A percentile compares a stretch with the other conserved stretches of the same genome.
These are phyloP conservation scores for Prototheca cutis DNA, from an alignment of 163 green algal species.

Conservation along the genomic window DNA sequence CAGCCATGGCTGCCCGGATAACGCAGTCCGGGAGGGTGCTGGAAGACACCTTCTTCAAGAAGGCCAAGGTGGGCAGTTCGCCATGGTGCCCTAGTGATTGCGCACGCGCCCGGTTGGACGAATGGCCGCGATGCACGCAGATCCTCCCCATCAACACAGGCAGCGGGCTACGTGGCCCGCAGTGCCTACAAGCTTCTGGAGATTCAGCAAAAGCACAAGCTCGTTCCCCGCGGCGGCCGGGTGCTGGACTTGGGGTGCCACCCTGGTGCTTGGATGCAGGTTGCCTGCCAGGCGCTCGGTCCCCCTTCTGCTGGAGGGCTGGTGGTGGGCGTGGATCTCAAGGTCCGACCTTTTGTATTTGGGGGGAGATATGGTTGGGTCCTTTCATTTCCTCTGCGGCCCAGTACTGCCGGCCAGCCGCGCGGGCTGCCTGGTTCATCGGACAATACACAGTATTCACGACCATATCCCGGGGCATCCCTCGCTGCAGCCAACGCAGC, in stretches of 20 bases:
- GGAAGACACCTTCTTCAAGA: constrained; percentile 51
- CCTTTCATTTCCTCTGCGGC: too few relatives aligned
- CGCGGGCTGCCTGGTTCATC: too few relatives aligned
- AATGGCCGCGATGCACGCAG: too few relatives aligned
- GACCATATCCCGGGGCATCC: too few relatives aligned
- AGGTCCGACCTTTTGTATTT: too few relatives aligned
- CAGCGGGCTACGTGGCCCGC: constrained; percentile 57
- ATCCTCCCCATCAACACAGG: too few relatives aligned
- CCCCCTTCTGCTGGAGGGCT: constrained; percentile 42
- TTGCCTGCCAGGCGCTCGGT: constrained; percentile 70
- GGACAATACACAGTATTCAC: too few relatives aligned
- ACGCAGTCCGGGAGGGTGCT: constrained; percentile 16
- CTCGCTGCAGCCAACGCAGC: too few relatives aligned
- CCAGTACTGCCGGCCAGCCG: too few relatives aligned
- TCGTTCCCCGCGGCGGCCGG: constrained; percentile 54
- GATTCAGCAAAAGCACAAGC: constrained; percentile 71
- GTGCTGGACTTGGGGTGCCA: constrained; percentile 81
- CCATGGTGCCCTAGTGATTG: too few relatives aligned
- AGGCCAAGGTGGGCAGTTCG: constrained; percentile 45
- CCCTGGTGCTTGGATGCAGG: constrained; percentile 58
- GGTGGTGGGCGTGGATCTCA: constrained; percentile 74
- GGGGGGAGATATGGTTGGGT: too few relatives aligned
- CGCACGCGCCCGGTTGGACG: too few relatives aligned
- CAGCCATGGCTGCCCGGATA: not conserved
- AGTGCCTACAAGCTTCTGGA: constrained; percentile 77